These are phyloP conservation scores for Calonectria hawksworthii DNA, from an alignment of 2,329 filamentous ascomycete species.

Conservation along the genomic window DNA sequence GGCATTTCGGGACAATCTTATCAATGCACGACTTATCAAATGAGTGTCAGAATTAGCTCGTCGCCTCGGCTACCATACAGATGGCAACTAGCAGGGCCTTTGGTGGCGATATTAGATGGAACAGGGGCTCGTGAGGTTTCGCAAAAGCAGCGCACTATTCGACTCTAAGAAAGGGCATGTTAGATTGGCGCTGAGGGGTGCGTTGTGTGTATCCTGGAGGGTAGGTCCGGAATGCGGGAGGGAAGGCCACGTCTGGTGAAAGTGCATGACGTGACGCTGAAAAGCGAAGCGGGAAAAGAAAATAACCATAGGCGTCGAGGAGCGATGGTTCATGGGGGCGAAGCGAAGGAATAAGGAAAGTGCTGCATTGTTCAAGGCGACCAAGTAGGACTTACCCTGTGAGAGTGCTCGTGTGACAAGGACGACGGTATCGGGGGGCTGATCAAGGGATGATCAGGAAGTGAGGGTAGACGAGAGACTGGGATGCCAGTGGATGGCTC, in stretches of 20 bases:
- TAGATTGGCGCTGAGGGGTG: slow-evolving; percentile 15
- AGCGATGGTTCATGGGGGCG: slow-evolving; percentile 26
- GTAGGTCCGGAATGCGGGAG: slow-evolving; percentile 23
- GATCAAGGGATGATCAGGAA: slow-evolving; percentile 29
- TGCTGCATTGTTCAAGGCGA: slow-evolving; percentile 17
- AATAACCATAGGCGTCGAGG: neutral
- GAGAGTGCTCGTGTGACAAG: slow-evolving; percentile 35
- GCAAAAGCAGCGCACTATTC: slow-evolving; percentile 34
- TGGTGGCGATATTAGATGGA: slow-evolving; percentile 35
- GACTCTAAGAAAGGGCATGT: slow-evolving; percentile 26
- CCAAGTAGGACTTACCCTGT: slow-evolving; percentile 37
- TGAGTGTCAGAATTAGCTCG: slow-evolving; percentile 35
- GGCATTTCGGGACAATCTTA: slow-evolving; percentile 51
- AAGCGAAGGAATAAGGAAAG: slow-evolving; percentile 11
- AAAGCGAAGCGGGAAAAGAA: neutral
- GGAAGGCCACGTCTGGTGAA: slow-evolving; percentile 37
- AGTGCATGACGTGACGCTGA: slow-evolving; percentile 41
- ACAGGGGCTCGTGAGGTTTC: slow-evolving; percentile 28
- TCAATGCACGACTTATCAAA: slow-evolving; percentile 43
- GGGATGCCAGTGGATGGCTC: slow-evolving; percentile 38
- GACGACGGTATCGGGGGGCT: slow-evolving; percentile 28
- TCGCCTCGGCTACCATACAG: slow-evolving; percentile 44
- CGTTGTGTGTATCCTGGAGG: slow-evolving; percentile 5
- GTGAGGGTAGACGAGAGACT: slow-evolving; percentile 34
- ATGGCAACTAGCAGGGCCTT: slow-evolving; percentile 32